Evolutionary conservation across 129 eudicot genomes (phyloP), one percentile per base, ranked within the genome.

Genomic region (Flaveria brownii): DNA sequence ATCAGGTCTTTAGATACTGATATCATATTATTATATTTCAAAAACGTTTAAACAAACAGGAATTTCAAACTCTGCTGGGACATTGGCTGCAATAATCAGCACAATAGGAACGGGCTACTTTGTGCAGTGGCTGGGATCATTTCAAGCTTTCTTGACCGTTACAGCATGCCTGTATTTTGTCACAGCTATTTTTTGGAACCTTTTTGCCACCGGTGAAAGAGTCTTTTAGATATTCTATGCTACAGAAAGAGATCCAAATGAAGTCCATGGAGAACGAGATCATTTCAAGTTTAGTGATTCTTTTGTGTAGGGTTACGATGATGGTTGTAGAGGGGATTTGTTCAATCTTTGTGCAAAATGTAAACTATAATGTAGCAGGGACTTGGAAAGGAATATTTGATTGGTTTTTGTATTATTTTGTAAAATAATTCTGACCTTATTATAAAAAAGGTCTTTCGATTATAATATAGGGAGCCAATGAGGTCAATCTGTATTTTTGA

Each of bases 111-210:
- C 99, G 11, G 97, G 99, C 49, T 86, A 82, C 65, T 94, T 94
- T 66, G 97, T 94, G 30, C 87, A 94, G 67, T 91, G 99, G 99
- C 80, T 89, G 11, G 99, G 99, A 81, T 94, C 99, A 0, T 94
- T 94, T 72, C 96, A 91, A 68, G 96, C 99, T 22, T 94, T 94
- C 75, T 77, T 94, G 28, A 86, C 93, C 6, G 87, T 94, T 66
- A 94, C 99, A 64, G 91, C 99, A 1, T 68, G 89, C 61, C 91
- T 94, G 8, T 94, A 94, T 62, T 94, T 94, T 70, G 80, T 82
- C 15, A 77, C 96, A 47, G 78, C 97, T 79, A 83, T 91, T 43
- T 91, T 94, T 65, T 94, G 96, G 93, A 91, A 91, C 77, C 74
- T 94, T 49, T 91, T 72, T 70, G 99, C 96, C 10, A 86, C 94